Percentiles rank a stretch among this genome's conserved stretches.
Conservation (phyloP, 192 early-diverging fungal species). For the Podila epicladia region DNA sequence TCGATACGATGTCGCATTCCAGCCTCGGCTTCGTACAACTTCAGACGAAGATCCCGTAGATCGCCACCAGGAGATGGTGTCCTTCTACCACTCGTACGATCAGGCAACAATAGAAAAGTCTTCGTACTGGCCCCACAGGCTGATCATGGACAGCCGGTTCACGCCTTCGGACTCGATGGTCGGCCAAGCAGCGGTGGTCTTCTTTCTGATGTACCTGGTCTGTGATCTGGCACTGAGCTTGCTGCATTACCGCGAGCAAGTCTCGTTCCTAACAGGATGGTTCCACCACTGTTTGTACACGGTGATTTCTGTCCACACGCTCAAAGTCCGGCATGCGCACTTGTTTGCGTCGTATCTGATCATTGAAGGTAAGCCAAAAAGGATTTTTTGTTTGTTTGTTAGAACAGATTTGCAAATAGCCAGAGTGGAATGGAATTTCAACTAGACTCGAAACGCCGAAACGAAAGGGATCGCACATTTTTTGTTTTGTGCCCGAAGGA, state of each 20-base stretch:
- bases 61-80: slow-evolving; percentile 1
- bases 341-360: slow-evolving; percentile 12
- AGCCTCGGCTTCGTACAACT: background rate
- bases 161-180: slow-evolving; percentile 4
- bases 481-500: too few relatives aligned
- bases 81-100: slow-evolving; percentile 16
- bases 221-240: slow-evolving; percentile 7
- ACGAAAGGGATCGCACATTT: too few relatives aligned
- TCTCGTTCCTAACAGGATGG: slow-evolving; percentile 30
- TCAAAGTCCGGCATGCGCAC: background rate
- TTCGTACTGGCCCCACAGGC: background rate
- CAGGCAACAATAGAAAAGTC: background rate
- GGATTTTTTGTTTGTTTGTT: background rate
- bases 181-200: background rate
- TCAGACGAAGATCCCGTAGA: too few relatives aligned
- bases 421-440: background rate
- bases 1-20: slow-evolving; percentile 15
- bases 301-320: slow-evolving; percentile 9
- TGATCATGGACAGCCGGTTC: slow-evolving; percentile 21
- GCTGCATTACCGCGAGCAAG: slow-evolving; percentile 15
- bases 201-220: slow-evolving; percentile 26
- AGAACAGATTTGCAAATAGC: background rate
- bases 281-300: slow-evolving; percentile 27
- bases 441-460: too few relatives aligned
- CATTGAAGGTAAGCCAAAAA: slow-evolving; percentile 21